Percentiles rank a stretch among this genome's conserved stretches.
Conservation (phyloP, 352 stramenopile species). For the Phytopythium kandeliae region DNA sequence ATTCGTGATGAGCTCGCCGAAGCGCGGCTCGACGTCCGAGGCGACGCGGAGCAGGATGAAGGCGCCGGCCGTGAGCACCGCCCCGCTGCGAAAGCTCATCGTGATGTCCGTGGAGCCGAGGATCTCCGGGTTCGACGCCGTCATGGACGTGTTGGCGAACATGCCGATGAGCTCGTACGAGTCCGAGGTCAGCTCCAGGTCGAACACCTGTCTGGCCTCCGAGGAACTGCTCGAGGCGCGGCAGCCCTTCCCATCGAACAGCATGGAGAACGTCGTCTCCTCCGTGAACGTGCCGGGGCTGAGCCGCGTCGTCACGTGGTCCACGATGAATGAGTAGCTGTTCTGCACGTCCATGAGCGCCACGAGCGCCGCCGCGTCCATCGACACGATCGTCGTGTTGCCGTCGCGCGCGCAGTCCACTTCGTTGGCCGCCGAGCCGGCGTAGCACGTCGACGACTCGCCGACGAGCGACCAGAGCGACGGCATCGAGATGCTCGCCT, state of each 20-base stretch:
- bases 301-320: conserved; percentile 54
- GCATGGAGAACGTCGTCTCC: conserved; percentile 38
- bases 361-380: conserved; percentile 28
- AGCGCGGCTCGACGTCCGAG: conserved; percentile 43
- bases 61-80: conserved; percentile 40
- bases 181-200: conserved; percentile 40
- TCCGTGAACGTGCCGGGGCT: conserved; percentile 56
- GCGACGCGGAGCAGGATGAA: conserved; percentile 73
- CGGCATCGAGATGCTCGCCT: conserved; percentile 48
- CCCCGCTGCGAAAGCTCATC: conserved; percentile 56
- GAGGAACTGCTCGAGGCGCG: conserved; percentile 15
- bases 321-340: conserved; percentile 45
- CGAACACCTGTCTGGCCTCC: conserved; percentile 42
- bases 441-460: conserved; percentile 25
- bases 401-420: conserved; percentile 42
- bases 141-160: conserved; percentile 49
- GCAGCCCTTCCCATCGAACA: conserved; percentile 55
- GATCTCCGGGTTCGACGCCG: conserved; percentile 36
- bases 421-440: conserved; percentile 9
- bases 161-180: conserved; percentile 51
- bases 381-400: conserved; percentile 47
- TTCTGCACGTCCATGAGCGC: conserved; percentile 31
- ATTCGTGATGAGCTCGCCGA: conserved; percentile 47
- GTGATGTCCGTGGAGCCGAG: conserved; percentile 45
- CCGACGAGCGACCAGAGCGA: conserved; percentile 50